Conservation (phyloP, 257 asterid species). For the Capsicum chinense region DNA sequence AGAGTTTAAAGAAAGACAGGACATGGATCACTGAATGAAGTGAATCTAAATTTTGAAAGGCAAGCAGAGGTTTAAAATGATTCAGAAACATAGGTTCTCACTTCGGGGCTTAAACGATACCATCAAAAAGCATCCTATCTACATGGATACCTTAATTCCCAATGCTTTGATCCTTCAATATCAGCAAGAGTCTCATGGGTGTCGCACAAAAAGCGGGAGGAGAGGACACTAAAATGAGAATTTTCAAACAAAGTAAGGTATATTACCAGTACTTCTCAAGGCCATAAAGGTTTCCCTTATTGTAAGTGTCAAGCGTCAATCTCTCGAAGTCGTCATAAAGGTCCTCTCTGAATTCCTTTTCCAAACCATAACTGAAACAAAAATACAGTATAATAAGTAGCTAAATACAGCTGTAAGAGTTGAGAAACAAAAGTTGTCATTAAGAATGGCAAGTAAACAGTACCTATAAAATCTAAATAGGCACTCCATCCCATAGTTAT, state of each 20-base stretch:
- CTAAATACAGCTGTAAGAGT: constrained; percentile 9
- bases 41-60: not conserved
- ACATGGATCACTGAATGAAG: constrained; percentile 16
- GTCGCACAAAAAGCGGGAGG: not conserved
- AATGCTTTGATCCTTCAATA: constrained; percentile 15
- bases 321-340: constrained; percentile 79
- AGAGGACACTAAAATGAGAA: not conserved
- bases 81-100: constrained; percentile 11
- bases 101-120: not conserved
- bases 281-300: constrained; percentile 80
- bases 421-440: not conserved
- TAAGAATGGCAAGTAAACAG: constrained; percentile 1
- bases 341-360: constrained; percentile 76
- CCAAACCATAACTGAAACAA: constrained; percentile 79
- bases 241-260: constrained; percentile 26
- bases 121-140: not conserved
- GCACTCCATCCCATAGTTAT: constrained; percentile 86
- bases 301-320: constrained; percentile 70
- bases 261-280: constrained; percentile 88
- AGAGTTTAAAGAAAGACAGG: not conserved
- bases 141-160: constrained; percentile 19
- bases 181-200: not conserved
- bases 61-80: constrained; percentile 3
- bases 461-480: constrained; percentile 96
- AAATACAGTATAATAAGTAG: not conserved